Conservation (phyloP, 768 basidiomycete genomes). For the Strobilomyces echinocephalus region DNA sequence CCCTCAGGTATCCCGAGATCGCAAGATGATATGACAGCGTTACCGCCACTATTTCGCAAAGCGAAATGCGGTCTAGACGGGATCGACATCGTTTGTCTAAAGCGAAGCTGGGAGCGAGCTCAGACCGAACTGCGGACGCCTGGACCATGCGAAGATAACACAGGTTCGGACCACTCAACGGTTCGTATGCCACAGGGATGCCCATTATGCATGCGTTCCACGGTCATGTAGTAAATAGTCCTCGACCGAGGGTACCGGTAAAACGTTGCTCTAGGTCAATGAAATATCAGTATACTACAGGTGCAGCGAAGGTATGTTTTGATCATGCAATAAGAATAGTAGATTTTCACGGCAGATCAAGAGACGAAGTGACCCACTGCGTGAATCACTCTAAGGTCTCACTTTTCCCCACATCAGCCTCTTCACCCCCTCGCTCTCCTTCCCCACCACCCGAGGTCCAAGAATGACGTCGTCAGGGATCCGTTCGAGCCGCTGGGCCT, state of each 20-base stretch:
- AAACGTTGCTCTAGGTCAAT: neutral
- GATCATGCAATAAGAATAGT: neutral
- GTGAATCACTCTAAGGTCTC: conserved; percentile 10
- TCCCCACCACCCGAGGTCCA: conserved; percentile 31
- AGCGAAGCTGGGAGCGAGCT: no score
- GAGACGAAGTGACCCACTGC: neutral
- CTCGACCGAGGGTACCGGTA: neutral
- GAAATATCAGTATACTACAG: conserved; percentile 1
- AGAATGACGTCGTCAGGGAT: conserved; percentile 40
- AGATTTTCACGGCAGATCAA: neutral
- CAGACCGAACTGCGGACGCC: no score
- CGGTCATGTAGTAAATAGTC: no score
- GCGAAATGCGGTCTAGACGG: no score
- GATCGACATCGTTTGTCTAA: no score
- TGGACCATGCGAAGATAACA: no score
- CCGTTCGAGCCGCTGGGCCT: conserved; percentile 62
- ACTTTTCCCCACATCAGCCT: conserved; percentile 27
- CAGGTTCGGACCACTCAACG: no score
- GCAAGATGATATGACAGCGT: no score
- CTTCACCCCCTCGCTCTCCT: conserved; percentile 31
- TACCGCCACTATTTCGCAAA: no score
- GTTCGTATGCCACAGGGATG: no score
- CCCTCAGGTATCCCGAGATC: no score
- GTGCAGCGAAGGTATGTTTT: conserved; percentile 2
- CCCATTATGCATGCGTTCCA: no score